Evolutionary conservation across 768 basidiomycete genomes (phyloP).

Genomic region (Pleurotus ostreatus): DNA sequence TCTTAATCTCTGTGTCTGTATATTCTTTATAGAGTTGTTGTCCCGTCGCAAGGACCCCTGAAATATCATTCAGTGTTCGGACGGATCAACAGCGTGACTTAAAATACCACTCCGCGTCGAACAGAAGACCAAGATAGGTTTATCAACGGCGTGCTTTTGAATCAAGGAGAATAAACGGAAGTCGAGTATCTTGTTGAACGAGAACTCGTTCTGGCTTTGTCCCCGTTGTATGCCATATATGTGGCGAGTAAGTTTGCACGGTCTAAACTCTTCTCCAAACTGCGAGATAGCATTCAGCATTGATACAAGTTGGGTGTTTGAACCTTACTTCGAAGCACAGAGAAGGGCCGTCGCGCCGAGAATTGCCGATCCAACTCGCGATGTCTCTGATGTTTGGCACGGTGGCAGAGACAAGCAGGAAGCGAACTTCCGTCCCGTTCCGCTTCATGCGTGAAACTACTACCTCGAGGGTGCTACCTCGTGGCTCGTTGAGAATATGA

Average conservation of each 20-base stretch:
- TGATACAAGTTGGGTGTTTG: neutral
- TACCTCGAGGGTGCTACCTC: slow-evolving; percentile 93
- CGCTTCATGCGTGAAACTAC: slow-evolving; percentile 92
- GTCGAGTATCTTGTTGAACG: slow-evolving; percentile 69
- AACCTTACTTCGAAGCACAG: slow-evolving; percentile 59
- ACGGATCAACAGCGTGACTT: too few species aligned
- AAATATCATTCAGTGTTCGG: neutral
- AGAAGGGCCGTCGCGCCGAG: slow-evolving; percentile 39
- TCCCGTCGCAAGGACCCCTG: slow-evolving; percentile 65
- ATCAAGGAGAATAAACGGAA: slow-evolving; percentile 69
- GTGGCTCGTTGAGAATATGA: slow-evolving; percentile 85
- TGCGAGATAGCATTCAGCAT: slow-evolving; percentile 22
- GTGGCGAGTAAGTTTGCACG: slow-evolving; percentile 71
- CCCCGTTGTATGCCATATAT: slow-evolving; percentile 68
- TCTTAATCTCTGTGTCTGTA: slow-evolving; percentile 46
- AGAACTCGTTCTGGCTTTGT: slow-evolving; percentile 73
- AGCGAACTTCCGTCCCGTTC: slow-evolving; percentile 65
- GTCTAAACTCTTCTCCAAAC: slow-evolving; percentile 93
- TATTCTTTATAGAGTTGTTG: slow-evolving; percentile 76
- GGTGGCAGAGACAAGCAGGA: slow-evolving; percentile 89
- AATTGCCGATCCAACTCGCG: slow-evolving; percentile 77
- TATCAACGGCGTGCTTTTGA: slow-evolving; percentile 67
- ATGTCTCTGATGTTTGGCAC: slow-evolving; percentile 92
- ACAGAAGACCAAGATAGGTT: slow-evolving; percentile 87
- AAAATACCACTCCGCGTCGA: slow-evolving; percentile 76